Evolutionary conservation across 352 stramenopile species (phyloP).

Genomic region (Phytophthora ohioensis): DNA sequence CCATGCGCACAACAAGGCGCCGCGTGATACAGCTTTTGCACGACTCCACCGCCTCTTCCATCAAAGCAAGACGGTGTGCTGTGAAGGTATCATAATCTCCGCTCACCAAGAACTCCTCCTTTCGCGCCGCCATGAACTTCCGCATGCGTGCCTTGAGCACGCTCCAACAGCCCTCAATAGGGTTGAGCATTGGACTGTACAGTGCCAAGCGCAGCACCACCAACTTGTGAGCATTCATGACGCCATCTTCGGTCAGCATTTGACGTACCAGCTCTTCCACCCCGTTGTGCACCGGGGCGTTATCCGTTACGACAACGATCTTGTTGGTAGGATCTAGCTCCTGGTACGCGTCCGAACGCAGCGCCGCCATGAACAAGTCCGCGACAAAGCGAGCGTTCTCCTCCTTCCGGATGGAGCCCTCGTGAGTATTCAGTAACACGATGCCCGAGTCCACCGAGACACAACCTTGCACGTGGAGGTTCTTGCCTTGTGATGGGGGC

Average conservation of each 20-base stretch:
- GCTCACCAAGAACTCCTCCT: neutral
- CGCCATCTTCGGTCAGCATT: neutral
- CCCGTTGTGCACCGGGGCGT: neutral
- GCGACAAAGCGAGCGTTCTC: slow-evolving; percentile 7
- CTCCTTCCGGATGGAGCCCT: neutral
- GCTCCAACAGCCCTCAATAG: slow-evolving; percentile 1
- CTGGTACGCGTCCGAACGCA: neutral
- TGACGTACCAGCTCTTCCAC: neutral
- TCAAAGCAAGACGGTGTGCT: neutral
- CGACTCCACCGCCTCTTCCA: neutral
- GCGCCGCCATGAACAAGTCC: slow-evolving; percentile 6
- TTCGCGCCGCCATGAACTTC: neutral
- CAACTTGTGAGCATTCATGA: slow-evolving; percentile 1
- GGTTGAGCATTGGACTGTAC: neutral
- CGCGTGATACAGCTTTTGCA: neutral
- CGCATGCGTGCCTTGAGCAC: neutral
- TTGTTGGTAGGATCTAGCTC: neutral
- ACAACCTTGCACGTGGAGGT: slow-evolving; percentile 1
- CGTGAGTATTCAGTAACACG: neutral
- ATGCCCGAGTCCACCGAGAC: neutral
- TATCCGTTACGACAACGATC: slow-evolving; percentile 7
- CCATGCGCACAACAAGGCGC: neutral
- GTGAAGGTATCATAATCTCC: neutral
- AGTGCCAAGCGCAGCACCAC: slow-evolving; percentile 26
- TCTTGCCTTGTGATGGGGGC: neutral